phyloP scores from a whole-genome alignment of 306 rosid genomes.

The Ochetophila trinervis region DNA sequence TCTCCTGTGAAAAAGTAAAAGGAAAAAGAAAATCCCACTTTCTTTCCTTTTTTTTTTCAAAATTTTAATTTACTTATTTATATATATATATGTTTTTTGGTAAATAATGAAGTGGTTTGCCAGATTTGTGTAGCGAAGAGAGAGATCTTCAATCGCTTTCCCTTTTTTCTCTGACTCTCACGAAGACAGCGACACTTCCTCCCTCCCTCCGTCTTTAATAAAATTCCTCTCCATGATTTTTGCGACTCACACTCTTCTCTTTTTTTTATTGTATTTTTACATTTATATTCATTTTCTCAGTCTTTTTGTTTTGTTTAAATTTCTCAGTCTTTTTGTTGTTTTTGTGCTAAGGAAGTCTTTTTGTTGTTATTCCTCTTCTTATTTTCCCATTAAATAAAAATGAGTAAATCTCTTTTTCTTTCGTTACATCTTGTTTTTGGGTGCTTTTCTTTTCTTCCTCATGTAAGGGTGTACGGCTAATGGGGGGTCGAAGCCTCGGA shows the following conservation, averaged over 20 bases:
- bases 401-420: background rate
- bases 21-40: background rate
- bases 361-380: background rate
- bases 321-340: too few species aligned
- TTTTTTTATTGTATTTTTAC: background rate
- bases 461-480: background rate
- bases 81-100: conserved; percentile 19
- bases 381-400: too few species aligned
- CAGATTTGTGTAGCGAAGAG: conserved; percentile 44
- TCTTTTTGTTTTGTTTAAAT: too few species aligned
- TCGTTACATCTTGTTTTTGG: too few species aligned
- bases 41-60: conserved; percentile 1
- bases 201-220: background rate
- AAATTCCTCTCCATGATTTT: conserved; percentile 47
- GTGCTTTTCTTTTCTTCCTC: conserved; percentile 8
- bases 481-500: conserved; percentile 25
- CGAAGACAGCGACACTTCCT: conserved; percentile 60
- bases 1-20: conserved; percentile 16
- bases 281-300: background rate
- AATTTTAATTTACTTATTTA: background rate
- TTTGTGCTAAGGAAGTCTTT: too few species aligned
- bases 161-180: conserved; percentile 53
- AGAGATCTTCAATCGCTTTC: conserved; percentile 65
- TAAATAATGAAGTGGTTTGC: conserved; percentile 29
- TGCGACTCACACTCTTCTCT: conserved; percentile 22